phyloP scores from a whole-genome alignment of 164 flowering plant species.

The Macadamia tetraphylla region DNA sequence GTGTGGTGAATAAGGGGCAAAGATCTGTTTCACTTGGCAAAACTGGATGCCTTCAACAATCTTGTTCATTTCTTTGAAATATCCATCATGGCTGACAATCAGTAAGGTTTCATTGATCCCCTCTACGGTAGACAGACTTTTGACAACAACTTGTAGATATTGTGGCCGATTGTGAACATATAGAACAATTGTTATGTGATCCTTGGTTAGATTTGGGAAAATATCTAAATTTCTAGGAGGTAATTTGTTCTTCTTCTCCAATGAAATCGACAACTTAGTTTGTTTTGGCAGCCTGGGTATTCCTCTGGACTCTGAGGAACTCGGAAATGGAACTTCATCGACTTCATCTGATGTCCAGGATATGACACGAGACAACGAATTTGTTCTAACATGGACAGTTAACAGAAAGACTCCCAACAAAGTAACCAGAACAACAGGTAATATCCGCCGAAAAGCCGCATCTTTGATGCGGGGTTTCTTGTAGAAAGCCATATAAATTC shows the following conservation, averaged over 20 bases:
- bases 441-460: slow-evolving; percentile 38
- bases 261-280: slow-evolving; percentile 42
- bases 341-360: slow-evolving; percentile 12
- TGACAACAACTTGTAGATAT: slow-evolving; percentile 61
- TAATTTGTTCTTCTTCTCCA: slow-evolving; percentile 51
- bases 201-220: slow-evolving; percentile 50
- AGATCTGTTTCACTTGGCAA: slow-evolving; percentile 92
- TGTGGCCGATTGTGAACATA: slow-evolving; percentile 93
- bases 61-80: slow-evolving; percentile 76
- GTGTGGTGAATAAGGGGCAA: slow-evolving; percentile 85
- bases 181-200: slow-evolving; percentile 66
- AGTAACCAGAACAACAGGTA: slow-evolving; percentile 37
- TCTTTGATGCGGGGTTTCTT: slow-evolving; percentile 39
- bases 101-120: slow-evolving; percentile 79
- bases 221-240: slow-evolving; percentile 73
- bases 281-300: slow-evolving; percentile 41
- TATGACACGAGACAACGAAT: slow-evolving; percentile 19
- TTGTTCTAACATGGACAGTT: slow-evolving; percentile 29
- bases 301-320: not conserved
- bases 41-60: slow-evolving; percentile 66
- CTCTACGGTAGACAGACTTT: slow-evolving; percentile 64
- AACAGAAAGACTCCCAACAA: slow-evolving; percentile 34
- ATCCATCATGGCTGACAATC: slow-evolving; percentile 89
- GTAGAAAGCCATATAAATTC: slow-evolving; percentile 36
- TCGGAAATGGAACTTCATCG: slow-evolving; percentile 3